Evolutionary conservation across 106 monocot genomes (phyloP), one percentile per base, ranked within the genome.

Genomic region (Allium sativum): DNA sequence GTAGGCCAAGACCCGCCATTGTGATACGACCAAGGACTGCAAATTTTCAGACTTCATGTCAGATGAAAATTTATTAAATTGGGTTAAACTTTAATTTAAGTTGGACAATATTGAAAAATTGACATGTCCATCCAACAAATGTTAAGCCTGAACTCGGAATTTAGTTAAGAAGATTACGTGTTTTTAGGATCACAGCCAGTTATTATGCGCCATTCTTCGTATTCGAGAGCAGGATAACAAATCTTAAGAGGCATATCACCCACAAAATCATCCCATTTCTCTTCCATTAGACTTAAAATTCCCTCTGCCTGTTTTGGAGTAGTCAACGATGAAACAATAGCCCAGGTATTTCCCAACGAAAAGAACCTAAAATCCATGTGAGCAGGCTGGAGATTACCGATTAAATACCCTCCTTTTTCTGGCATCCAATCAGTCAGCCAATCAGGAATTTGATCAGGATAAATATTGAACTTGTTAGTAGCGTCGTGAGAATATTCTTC

Each of bases 291-390:
- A 67, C 82, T 78, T n/a, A 89, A 69, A 58, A 93, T 88, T 18
- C 78, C 82, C 46, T 85, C 78, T 21, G 88, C 79, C 48, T 93
- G 89, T 56, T 64, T 85, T 65, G 82, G 79, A 46, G 80, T 93
- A 18, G 88, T 58, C 59, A 86, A 59, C 52, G 89, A 89, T 13
- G 83, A 86, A 43, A 89, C 72, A 46, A 94, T 89, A 11, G 94
- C 77, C 86, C 89, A 94, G 9, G 89, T 63, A 78, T 94, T 94
- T 8, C 83, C 89, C 50, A 89, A 78, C 8, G 94, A 81, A 53
- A 89, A 89, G 65, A 89, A 89, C 69, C 86, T 89, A 53, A 89
- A 94, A 69, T 94, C 89, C 86, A 94, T 94, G 64, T 94, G 89
- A 64, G 81, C 86, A 17, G 94, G 94, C 59, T 89, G 86, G 9